Base-by-base conservation (phyloP, 495 filamentous ascomycete genomes). In the Aspergillus sclerotioniger region DNA sequence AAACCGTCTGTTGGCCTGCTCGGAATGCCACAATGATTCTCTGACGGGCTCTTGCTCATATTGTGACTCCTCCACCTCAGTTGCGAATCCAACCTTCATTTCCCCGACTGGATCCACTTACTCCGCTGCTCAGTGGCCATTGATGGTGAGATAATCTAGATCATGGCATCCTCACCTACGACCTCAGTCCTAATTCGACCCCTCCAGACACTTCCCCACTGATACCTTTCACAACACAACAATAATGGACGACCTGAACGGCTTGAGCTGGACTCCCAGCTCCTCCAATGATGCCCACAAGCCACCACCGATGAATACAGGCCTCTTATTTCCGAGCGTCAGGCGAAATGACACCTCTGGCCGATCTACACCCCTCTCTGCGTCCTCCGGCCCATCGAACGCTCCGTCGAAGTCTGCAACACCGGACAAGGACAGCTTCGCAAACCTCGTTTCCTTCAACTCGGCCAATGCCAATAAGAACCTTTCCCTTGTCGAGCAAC, bases 351-450 rank as follows among this genome's bases (percentile, higher is more conserved):
- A 86, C 75, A 80, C 72, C 64, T 89, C 87, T 28, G 87, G 88
- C 53, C 82, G 82, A 60, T 86, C 87, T 16, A 91, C 88, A 8
- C 88, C 89, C 5, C 71, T 87, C 25, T 82, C 85, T 29, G 63
- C 79, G 8, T 78, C 84, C 58, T 78, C 79, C 20, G 79, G 81
- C 53, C 74, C 78, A 12, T 74, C 74, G 62, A 68, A 68, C 62
- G 71, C 70, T 28, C 77, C 78, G 17, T 78, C 84, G 0, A 84
- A 86, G 62, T 64, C 82, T 5, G 67, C 84, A 6, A 88, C 87
- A 35, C 82, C 88, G 2, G 78, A 81, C 6, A 81, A 81, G 53
- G 93, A 97, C 69, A 95, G 89, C 76, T 98, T 98, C 68, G 88
- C 92, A 60, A 91, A 88, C 65, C 78, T 98, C 17, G 87, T 97